Evolutionary conservation across 495 filamentous ascomycete genomes (phyloP).

Genomic region (Sphaerosporella brunnea): DNA sequence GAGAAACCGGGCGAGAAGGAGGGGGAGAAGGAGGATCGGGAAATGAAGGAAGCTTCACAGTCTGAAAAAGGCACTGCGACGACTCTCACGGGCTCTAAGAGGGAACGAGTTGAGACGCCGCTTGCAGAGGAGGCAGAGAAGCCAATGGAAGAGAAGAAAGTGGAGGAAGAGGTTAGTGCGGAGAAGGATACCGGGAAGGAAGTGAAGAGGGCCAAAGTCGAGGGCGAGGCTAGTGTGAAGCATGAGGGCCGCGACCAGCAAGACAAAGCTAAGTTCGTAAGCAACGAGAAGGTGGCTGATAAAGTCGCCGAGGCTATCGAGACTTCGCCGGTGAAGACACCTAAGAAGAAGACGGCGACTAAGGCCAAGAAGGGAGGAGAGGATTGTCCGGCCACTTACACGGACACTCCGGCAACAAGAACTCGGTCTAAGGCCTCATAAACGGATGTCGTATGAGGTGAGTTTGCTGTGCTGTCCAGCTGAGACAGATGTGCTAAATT

Average conservation of each 20-base stretch:
- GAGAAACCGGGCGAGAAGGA: background rate
- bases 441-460: no score
- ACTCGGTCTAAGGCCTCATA: background rate
- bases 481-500: no score
- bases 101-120: background rate
- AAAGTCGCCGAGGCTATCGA: slow-evolving; percentile 5
- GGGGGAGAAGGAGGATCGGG: background rate
- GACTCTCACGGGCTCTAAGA: background rate
- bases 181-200: slow-evolving; percentile 29
- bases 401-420: background rate
- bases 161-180: background rate
- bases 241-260: no score
- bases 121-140: slow-evolving; percentile 2
- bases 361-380: slow-evolving; percentile 14
- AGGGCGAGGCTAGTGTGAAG: slow-evolving; percentile 11
- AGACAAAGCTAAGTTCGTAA: no score
- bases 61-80: no score
- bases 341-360: slow-evolving; percentile 29
- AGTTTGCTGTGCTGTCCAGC: no score
- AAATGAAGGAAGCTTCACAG: no score
- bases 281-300: no score
- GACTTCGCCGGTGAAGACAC: slow-evolving; percentile 27
- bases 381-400: background rate
- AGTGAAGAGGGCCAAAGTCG: slow-evolving; percentile 26
- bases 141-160: slow-evolving; percentile 4